Evolutionary conservation across 371 early-diverging fungal genomes (phyloP).

Genomic region (Apophysomyces variabilis): DNA sequence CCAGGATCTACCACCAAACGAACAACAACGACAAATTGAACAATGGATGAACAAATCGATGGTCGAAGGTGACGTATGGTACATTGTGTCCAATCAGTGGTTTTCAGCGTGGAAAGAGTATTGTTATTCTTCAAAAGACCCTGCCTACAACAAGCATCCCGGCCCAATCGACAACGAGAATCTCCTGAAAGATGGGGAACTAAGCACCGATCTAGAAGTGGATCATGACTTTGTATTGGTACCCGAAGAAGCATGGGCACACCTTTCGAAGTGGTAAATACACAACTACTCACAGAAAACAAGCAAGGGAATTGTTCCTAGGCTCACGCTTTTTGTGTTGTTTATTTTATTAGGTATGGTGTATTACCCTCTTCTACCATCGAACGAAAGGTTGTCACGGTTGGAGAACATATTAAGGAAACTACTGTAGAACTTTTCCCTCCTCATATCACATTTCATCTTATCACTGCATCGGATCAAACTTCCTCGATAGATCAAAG

Average conservation of each 20-base stretch:
- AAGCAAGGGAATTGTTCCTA: not conserved
- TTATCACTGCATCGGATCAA: not conserved
- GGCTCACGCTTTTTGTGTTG: not conserved
- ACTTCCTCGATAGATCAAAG: constrained; percentile 7
- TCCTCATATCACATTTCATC: constrained; percentile 12
- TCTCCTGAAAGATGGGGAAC: constrained; percentile 6
- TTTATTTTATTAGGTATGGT: constrained; percentile 17
- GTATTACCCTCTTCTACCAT: not conserved
- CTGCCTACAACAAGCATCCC: constrained; percentile 16
- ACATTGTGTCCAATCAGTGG: constrained; percentile 20
- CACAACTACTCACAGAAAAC: not conserved
- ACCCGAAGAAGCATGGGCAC: constrained; percentile 27
- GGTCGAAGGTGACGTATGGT: constrained; percentile 23
- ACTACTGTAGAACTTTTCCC: constrained; percentile 20
- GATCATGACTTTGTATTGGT: constrained; percentile 19
- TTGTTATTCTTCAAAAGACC: constrained; percentile 15
- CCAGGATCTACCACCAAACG: constrained; percentile 17
- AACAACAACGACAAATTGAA: constrained; percentile 20
- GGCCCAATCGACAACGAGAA: constrained; percentile 23
- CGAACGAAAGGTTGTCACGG: constrained; percentile 16
- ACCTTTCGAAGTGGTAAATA: constrained; percentile 19
- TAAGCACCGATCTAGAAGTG: constrained; percentile 16
- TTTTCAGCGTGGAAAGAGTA: constrained; percentile 18
- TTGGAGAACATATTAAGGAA: constrained; percentile 14
- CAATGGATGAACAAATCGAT: constrained; percentile 13